These are phyloP conservation scores for Sicyos edulis DNA, from an alignment of 306 rosid genomes.

Conservation along the genomic window DNA sequence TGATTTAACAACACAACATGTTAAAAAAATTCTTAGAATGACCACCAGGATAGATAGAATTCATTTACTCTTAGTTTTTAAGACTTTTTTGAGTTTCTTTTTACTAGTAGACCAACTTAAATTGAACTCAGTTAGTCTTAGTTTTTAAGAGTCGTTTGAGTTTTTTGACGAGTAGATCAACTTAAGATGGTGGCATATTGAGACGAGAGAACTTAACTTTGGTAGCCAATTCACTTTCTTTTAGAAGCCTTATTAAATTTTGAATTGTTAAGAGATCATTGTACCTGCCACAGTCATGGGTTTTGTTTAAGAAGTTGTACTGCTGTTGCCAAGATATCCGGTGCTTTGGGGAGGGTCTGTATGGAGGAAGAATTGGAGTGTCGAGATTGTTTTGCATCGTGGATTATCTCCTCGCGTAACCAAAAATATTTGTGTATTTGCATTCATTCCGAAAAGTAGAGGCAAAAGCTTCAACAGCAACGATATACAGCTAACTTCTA, in stretches of 20 bases:
- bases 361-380: not conserved
- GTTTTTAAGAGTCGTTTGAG: no score
- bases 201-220: not conserved
- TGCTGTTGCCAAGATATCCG: not conserved
- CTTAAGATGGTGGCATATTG: no score
- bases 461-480: not conserved
- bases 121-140: no score
- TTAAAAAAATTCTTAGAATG: no score
- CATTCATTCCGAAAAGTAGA: not conserved
- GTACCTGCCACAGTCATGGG: not conserved
- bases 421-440: not conserved
- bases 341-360: not conserved
- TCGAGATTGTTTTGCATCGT: not conserved
- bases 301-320: not conserved
- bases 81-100: no score
- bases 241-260: not conserved
- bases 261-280: not conserved
- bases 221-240: not conserved
- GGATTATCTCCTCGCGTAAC: not conserved
- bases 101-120: no score
- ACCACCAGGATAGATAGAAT: no score
- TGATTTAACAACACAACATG: no score
- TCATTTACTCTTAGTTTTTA: no score
- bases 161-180: no score
- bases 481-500: not conserved